Base-by-base conservation (phyloP, 2,329 filamentous ascomycete genomes). In the Nigrospora oryzae region DNA sequence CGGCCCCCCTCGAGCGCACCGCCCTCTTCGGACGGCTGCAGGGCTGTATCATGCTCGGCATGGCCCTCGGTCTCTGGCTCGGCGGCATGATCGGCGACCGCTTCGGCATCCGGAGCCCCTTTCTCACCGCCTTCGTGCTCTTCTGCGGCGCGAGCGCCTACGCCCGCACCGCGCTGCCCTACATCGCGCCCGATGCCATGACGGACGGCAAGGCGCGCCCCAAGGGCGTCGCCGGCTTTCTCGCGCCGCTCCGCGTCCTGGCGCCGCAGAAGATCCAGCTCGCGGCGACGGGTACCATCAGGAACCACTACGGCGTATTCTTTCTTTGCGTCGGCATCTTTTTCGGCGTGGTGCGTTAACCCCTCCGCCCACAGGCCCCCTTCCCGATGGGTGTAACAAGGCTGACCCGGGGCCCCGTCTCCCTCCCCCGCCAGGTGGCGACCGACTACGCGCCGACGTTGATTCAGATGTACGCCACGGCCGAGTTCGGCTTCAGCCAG, bases 311-410 rank as follows among this genome's bases (percentile, higher is more conserved):
- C 19, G 82, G 83, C 2, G 71, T 84, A 0, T 61, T 83, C 3
- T 74, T 85, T 2, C 71, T 87, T 3, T 83, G 79, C 16, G 63
- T 70, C 1, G 83, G 83, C 1, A 80, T 84, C 2, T 87, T 85
- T 47, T 62, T 84, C 0, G 82, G 78, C 0, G 81, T 86, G 0
- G 72, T 76, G 57, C 55, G 70, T 66, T 7, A 17, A 13, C 6
- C 30, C 4, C 11, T 10, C 3, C 28, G 3, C 12, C 36, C 2
- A 8, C 2, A n/a, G n/a, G n/a, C n/a, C 10, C n/a, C 15, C 45
- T 33, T 11, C 14, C 16, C n/a, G 23, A 17, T 11, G 2, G 5
- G 12, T 15, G 7, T 6, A 28, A 28, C 23, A 7, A 28, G 23
- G 7, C 23, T 28, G 10, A 28, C 23, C 23, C 23, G 23, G 23